phyloP scores from a whole-genome alignment of 139 green algal species.

The Raphidocelis subcapitata region DNA sequence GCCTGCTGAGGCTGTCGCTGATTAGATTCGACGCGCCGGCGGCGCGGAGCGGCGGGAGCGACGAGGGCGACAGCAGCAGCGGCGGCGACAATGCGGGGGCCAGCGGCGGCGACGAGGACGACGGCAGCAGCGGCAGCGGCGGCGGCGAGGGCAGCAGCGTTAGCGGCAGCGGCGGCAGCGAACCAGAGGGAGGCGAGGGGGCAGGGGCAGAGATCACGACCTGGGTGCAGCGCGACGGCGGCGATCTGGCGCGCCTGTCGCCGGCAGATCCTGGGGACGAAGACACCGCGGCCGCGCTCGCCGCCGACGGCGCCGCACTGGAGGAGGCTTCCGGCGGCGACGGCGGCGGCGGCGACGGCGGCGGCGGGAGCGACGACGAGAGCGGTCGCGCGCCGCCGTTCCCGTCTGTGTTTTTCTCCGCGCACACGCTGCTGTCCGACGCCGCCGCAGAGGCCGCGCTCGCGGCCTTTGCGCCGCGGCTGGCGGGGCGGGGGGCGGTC shows the following conservation, averaged over 20 bases:
- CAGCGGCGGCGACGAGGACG: not conserved
- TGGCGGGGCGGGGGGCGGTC: not conserved
- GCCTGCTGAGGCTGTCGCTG: not conserved
- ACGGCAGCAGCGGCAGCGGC: not conserved
- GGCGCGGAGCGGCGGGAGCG: too few species aligned
- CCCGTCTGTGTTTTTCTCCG: not conserved
- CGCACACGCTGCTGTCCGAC: constrained; percentile 7
- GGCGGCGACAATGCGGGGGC: not conserved
- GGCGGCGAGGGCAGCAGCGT: not conserved
- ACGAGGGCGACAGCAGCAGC: not conserved
- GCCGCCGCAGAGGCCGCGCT: constrained; percentile 7
- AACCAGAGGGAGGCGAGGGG: not conserved
- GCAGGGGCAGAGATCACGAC: not conserved
- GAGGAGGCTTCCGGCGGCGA: not conserved
- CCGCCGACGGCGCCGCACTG: constrained; percentile 9
- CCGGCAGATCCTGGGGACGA: constrained; percentile 29
- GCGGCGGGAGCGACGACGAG: not conserved
- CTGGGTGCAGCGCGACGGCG: constrained; percentile 30
- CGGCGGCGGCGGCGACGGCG: not conserved
- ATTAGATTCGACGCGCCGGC: too few species aligned
- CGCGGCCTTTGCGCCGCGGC: not conserved
- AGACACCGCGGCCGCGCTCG: constrained; percentile 16
- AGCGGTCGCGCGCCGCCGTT: not conserved
- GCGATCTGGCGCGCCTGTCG: constrained; percentile 16
- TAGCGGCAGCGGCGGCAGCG: not conserved